These are phyloP conservation scores for Lachnellula cervina DNA, from an alignment of 2,329 filamentous ascomycete species.

Conservation along the genomic window DNA sequence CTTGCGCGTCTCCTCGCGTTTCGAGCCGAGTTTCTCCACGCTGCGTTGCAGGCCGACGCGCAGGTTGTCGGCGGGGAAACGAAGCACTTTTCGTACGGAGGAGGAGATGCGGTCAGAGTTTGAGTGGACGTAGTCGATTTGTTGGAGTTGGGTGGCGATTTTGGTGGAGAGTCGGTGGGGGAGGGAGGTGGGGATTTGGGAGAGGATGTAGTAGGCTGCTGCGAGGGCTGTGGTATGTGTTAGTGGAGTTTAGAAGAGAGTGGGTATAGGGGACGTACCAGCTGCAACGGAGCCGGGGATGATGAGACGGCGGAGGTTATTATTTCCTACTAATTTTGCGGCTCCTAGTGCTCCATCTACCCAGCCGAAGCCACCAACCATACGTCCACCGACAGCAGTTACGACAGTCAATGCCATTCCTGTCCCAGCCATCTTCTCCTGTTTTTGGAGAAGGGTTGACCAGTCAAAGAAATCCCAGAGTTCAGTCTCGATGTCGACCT, in stretches of 20 bases:
- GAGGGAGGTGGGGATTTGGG: conserved; percentile 83
- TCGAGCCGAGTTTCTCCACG: conserved; percentile 74
- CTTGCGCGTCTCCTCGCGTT: conserved; percentile 79
- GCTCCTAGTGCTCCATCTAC: conserved; percentile 80
- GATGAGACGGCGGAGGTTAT: conserved; percentile 74
- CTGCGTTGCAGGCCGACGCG: conserved; percentile 77
- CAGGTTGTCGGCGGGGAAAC: conserved; percentile 80
- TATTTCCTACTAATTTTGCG: conserved; percentile 72
- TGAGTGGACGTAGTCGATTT: conserved; percentile 86
- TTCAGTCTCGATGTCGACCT: conserved; percentile 84
- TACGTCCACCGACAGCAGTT: conserved; percentile 74
- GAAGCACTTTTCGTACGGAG: conserved; percentile 83
- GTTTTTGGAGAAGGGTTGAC: conserved; percentile 73
- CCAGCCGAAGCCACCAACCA: conserved; percentile 83
- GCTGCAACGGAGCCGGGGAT: conserved; percentile 74
- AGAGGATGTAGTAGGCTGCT: conserved; percentile 73
- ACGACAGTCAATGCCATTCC: conserved; percentile 91
- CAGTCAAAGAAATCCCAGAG: conserved; percentile 92
- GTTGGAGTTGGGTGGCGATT: conserved; percentile 71
- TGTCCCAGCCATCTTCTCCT: conserved; percentile 92
- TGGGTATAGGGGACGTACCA: conserved; percentile 51
- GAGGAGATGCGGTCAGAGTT: conserved; percentile 81
- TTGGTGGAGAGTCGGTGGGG: conserved; percentile 81
- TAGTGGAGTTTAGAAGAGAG: conserved; percentile 26
- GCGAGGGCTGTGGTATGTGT: conserved; percentile 56